These are phyloP conservation scores for Plectosphaerella plurivora DNA, from an alignment of 2,329 filamentous ascomycete species.

Conservation along the genomic window DNA sequence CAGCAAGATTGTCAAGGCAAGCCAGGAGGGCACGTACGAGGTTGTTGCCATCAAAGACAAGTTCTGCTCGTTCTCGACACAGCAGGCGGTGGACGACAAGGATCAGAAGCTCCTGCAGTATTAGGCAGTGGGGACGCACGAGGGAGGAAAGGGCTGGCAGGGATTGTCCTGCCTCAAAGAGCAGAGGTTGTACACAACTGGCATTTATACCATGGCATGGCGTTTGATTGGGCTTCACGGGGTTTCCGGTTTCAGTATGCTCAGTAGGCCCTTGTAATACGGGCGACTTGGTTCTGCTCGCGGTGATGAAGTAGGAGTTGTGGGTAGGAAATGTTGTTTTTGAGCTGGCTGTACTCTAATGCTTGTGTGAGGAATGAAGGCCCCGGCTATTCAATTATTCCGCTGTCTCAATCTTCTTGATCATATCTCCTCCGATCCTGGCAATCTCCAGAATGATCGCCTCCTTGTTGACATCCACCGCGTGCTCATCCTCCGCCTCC, in stretches of 20 bases:
- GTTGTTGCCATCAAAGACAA: conserved; percentile 94
- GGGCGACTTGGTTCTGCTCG: conserved; percentile 2
- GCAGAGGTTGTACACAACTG: conserved; percentile 11
- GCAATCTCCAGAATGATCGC: conserved; percentile 71
- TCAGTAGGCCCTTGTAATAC: conserved; percentile 6
- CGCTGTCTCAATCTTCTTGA: conserved; percentile 58
- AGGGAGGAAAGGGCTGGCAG: background rate
- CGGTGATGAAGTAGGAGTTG: background rate
- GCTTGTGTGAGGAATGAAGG: background rate
- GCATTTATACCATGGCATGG: conserved; percentile 36
- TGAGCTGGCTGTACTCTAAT: background rate
- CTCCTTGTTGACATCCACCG: conserved; percentile 61
- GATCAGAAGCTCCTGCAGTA: conserved; percentile 29
- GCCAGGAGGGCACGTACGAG: conserved; percentile 95
- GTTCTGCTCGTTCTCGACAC: conserved; percentile 82
- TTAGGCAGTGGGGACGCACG: conserved; percentile 5
- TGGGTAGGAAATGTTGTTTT: too few relatives aligned
- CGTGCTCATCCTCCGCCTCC: conserved; percentile 28
- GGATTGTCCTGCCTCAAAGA: background rate
- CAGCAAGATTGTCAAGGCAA: conserved; percentile 75
- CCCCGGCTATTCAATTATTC: background rate
- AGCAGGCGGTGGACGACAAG: conserved; percentile 49
- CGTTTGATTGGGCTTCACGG: conserved; percentile 12
- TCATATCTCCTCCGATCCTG: conserved; percentile 60
- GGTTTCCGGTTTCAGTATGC: conserved; percentile 8